Conservation (phyloP, 805 yeast species). For the Zygoascus bituminiphila region DNA sequence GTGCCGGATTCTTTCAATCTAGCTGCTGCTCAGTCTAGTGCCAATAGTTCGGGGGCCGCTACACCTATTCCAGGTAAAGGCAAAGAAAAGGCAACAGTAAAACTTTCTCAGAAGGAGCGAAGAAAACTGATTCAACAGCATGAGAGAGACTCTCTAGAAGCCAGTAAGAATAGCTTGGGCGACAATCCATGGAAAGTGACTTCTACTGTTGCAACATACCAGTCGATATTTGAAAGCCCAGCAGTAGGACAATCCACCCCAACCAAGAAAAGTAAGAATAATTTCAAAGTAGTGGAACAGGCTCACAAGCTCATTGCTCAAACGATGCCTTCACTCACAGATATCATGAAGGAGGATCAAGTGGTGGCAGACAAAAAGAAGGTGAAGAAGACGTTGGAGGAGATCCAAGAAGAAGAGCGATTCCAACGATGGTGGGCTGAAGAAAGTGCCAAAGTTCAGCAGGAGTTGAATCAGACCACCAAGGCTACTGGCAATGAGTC, state of each 20-base stretch:
- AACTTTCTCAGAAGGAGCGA: constrained; percentile 54
- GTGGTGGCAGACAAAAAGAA: constrained; percentile 30
- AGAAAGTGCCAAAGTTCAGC: constrained; percentile 33
- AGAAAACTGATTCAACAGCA: constrained; percentile 26
- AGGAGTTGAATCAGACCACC: background rate
- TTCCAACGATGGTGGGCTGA: constrained; percentile 85
- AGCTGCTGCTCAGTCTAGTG: background rate
- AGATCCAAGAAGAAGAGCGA: constrained; percentile 72
- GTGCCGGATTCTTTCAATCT: background rate
- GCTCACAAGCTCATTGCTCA: background rate
- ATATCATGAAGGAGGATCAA: constrained; percentile 33
- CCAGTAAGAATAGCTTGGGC: background rate
- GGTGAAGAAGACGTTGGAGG: constrained; percentile 45
- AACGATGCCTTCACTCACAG: constrained; percentile 13
- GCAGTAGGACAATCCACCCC: background rate
- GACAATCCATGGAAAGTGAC: background rate
- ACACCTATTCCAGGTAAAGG: background rate
- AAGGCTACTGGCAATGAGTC: background rate
- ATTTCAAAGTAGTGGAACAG: background rate
- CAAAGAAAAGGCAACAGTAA: constrained; percentile 23
- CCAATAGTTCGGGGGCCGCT: background rate
- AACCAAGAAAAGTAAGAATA: background rate
- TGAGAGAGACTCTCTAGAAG: constrained; percentile 6
- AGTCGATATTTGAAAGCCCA: background rate
- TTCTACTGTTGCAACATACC: background rate